These are phyloP conservation scores for Penicillium sp. DNA, from an alignment of 2,329 filamentous ascomycete genomes.

Conservation along the genomic window DNA sequence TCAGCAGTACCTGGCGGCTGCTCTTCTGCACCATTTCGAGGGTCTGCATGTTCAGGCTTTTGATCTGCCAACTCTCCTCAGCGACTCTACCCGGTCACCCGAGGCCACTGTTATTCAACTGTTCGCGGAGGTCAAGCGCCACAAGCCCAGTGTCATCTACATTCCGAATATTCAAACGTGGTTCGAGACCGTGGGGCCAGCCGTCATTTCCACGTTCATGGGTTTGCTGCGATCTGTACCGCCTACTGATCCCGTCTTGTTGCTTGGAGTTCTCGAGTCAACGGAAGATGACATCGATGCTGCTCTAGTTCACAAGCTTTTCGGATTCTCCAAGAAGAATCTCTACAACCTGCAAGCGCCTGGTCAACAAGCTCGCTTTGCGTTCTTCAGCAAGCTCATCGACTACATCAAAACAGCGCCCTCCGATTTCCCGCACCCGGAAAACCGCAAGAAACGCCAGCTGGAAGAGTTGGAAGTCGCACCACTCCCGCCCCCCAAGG, in stretches of 20 bases:
- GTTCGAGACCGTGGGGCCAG: conserved; percentile 72
- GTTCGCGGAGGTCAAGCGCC: conserved; percentile 89
- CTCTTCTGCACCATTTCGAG: conserved; percentile 88
- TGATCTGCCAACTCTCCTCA: conserved; percentile 84
- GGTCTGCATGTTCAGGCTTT: conserved; percentile 94
- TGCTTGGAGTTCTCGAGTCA: conserved; percentile 83
- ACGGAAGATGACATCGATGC: conserved; percentile 66
- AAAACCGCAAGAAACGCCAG: conserved; percentile 83
- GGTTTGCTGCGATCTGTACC: conserved; percentile 80
- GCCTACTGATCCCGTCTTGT: conserved; percentile 86
- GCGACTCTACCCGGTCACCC: conserved; percentile 77
- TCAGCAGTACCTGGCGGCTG: conserved; percentile 84
- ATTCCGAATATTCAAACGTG: conserved; percentile 89
- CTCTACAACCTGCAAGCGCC: conserved; percentile 73
- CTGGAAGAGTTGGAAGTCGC: conserved; percentile 79
- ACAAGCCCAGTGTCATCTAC: conserved; percentile 95
- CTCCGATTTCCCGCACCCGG: conserved; percentile 82
- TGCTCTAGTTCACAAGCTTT: conserved; percentile 75
- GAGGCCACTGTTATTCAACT: conserved; percentile 90
- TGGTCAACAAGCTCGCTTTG: conserved; percentile 64
- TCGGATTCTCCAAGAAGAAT: conserved; percentile 84
- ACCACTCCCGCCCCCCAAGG: conserved; percentile 70
- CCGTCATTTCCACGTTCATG: conserved; percentile 78
- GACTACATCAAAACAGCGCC: conserved; percentile 80
- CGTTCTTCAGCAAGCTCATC: conserved; percentile 79